phyloP scores from a whole-genome alignment of 2,329 filamentous ascomycete species.

The Apiospora sp. region DNA sequence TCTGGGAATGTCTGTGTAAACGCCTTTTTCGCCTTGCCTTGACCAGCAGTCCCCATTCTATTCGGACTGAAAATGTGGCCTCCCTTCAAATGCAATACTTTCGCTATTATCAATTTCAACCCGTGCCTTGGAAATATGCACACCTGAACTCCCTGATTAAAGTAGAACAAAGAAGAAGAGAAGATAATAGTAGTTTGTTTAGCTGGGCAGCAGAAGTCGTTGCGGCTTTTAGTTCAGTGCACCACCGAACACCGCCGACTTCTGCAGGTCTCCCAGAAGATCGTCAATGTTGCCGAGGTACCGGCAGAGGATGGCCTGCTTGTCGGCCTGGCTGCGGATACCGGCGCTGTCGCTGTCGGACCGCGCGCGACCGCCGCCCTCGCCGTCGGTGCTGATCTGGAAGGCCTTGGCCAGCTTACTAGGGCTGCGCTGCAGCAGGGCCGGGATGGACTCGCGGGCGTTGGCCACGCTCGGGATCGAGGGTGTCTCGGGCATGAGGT shows the following conservation, averaged over 20 bases:
- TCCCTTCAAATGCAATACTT: conserved; percentile 3
- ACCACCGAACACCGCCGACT: conserved; percentile 72
- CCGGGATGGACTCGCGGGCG: conserved; percentile 54
- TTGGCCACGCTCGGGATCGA: conserved; percentile 60
- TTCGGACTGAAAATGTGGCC: conserved; percentile 9
- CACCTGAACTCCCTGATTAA: not conserved
- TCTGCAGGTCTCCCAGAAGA: conserved; percentile 82
- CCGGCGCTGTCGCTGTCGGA: conserved; percentile 48
- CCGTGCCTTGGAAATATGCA: conserved; percentile 1
- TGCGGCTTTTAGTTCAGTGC: conserved; percentile 52
- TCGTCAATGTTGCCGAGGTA: conserved; percentile 86
- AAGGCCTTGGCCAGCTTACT: conserved; percentile 72
- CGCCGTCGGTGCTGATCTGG: conserved; percentile 32
- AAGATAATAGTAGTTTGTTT: not conserved
- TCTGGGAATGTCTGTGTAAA: not conserved
- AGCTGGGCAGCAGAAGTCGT: not conserved
- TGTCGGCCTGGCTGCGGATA: conserved; percentile 79
- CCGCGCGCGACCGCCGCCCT: conserved; percentile 42
- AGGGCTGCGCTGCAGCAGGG: conserved; percentile 70
- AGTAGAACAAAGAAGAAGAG: not conserved
- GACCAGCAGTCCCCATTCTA: not conserved
- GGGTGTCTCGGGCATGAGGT: conserved; percentile 90
- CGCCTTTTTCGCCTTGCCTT: conserved; percentile 17
- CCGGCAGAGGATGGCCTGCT: conserved; percentile 78
- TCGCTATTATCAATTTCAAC: not conserved